Percentiles rank a stretch among this genome's conserved stretches.
phyloP scores from a whole-genome alignment of 1,284 basidiomycete genomes.

The Chiua sp. region DNA sequence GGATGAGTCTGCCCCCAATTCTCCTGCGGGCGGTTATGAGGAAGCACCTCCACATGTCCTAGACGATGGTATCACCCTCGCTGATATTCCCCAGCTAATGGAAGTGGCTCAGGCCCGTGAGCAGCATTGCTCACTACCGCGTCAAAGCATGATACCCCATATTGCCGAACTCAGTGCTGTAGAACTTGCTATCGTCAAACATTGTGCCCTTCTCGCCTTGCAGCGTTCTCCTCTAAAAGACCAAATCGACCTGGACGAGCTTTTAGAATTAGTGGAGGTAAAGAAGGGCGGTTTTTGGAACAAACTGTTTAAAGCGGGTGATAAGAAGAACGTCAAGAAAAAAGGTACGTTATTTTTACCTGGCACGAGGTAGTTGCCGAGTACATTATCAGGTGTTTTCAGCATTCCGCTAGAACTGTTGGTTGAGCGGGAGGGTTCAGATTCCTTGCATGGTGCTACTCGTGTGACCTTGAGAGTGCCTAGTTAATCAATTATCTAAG shows the following conservation, averaged over 20 bases:
- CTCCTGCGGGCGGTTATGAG: conserved; percentile 59
- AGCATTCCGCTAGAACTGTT: conserved; percentile 93
- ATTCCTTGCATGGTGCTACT: conserved; percentile 92
- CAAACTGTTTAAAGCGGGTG: conserved; percentile 92
- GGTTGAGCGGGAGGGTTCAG: conserved; percentile 95
- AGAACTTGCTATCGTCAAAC: conserved; percentile 91
- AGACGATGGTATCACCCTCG: conserved; percentile 91
- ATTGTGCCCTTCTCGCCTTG: conserved; percentile 87
- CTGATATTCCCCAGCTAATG: conserved; percentile 95
- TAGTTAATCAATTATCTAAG: conserved; percentile 52
- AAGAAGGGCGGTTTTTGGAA: conserved; percentile 98
- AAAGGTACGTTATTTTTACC: conserved; percentile 64
- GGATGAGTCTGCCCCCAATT: conserved; percentile 79
- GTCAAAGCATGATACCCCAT: conserved; percentile 77
- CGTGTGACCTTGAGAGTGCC: conserved; percentile 87
- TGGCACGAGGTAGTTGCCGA: conserved; percentile 1
- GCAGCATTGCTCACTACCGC: conserved; percentile 79
- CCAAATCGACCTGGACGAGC: conserved; percentile 88
- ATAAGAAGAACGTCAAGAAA: conserved; percentile 87
- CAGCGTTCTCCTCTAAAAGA: conserved; percentile 81
- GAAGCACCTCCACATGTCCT: conserved; percentile 41
- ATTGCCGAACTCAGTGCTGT: conserved; percentile 86
- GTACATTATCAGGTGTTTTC: conserved; percentile 72
- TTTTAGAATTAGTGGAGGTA: conserved; percentile 91
- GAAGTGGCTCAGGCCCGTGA: conserved; percentile 91